A percentile compares a stretch with the other conserved stretches of the same genome.
Conservation (phyloP, 1,139 yeast genomes). For the Pichia inconspicua region DNA sequence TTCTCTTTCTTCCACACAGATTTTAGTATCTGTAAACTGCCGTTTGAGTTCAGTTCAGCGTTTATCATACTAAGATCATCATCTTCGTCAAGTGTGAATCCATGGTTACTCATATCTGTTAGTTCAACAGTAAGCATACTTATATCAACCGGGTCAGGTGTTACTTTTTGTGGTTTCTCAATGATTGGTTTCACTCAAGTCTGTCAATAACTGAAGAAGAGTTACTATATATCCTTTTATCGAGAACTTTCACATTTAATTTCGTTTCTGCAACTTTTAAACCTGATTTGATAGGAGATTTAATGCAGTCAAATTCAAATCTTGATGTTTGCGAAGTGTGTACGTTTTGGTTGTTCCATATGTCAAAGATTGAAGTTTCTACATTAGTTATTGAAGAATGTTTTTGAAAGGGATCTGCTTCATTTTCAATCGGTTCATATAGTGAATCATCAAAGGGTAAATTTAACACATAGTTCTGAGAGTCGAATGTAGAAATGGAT, state of each 20-base stretch:
- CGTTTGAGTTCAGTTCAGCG: not conserved
- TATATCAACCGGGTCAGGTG: not conserved
- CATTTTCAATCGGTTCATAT: not conserved
- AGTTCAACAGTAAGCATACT: not conserved
- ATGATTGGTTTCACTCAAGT: slow-evolving; percentile 13
- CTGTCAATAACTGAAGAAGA: slow-evolving; percentile 9
- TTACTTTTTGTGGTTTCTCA: not conserved
- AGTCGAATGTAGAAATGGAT: not conserved
- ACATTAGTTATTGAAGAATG: not conserved
- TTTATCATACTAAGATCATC: too few relatives aligned
- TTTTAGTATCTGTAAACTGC: slow-evolving; percentile 18
- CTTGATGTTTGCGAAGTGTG: slow-evolving; percentile 19
- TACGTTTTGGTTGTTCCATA: slow-evolving; percentile 14
- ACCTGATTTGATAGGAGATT: slow-evolving; percentile 19
- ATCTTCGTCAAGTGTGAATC: not conserved
- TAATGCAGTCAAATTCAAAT: slow-evolving; percentile 26
- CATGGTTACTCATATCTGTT: not conserved
- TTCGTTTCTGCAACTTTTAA: slow-evolving; percentile 14
- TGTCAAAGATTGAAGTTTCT: not conserved
- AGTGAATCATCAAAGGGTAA: slow-evolving; percentile 1
- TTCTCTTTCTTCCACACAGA: slow-evolving; percentile 29
- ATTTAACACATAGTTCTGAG: not conserved
- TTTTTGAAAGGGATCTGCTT: not conserved
- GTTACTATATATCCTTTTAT: slow-evolving; percentile 6
- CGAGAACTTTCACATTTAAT: slow-evolving; percentile 20